Percentiles rank a stretch among this genome's conserved stretches.
These are phyloP conservation scores for Colletotrichum trifolii DNA, from an alignment of 2,329 filamentous ascomycete genomes.

Conservation along the genomic window DNA sequence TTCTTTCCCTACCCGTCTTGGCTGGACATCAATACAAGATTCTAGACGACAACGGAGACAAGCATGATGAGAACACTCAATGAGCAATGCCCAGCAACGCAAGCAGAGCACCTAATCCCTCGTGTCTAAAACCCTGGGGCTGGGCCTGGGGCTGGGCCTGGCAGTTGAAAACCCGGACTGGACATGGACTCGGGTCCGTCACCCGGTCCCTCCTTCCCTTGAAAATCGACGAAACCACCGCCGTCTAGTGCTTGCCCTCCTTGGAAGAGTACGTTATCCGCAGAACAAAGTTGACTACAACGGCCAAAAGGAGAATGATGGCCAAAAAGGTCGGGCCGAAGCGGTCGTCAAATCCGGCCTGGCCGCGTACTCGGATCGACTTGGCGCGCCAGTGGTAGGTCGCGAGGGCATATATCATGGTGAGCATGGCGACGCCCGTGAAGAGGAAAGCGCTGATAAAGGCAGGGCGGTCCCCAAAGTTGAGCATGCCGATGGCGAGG, in stretches of 20 bases:
- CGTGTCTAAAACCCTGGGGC: too few species aligned
- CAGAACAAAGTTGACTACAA: slow-evolving; percentile 96
- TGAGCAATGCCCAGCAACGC: background rate
- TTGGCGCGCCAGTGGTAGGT: slow-evolving; percentile 98
- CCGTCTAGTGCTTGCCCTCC: slow-evolving; percentile 43
- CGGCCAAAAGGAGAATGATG: slow-evolving; percentile 84
- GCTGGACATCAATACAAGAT: background rate
- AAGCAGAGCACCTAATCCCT: background rate
- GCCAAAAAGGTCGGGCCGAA: slow-evolving; percentile 93
- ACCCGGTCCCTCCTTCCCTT: background rate
- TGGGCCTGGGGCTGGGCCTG: too few species aligned
- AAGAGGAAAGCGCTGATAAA: slow-evolving; percentile 95
- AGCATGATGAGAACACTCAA: slow-evolving; percentile 1
- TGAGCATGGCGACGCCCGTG: slow-evolving; percentile 91
- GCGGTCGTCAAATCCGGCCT: slow-evolving; percentile 96
- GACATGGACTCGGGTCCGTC: background rate
- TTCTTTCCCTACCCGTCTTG: slow-evolving; percentile 4
- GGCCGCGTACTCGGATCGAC: slow-evolving; percentile 89
- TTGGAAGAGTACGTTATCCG: slow-evolving; percentile 67
- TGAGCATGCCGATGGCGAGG: slow-evolving; percentile 94
- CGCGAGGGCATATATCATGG: slow-evolving; percentile 93
- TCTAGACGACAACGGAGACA: background rate
- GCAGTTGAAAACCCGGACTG: too few species aligned
- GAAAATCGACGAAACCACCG: background rate
- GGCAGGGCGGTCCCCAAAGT: slow-evolving; percentile 94